Base-by-base conservation (phyloP, 2,329 filamentous ascomycete genomes). In the Scedosporium aurantiacum region DNA sequence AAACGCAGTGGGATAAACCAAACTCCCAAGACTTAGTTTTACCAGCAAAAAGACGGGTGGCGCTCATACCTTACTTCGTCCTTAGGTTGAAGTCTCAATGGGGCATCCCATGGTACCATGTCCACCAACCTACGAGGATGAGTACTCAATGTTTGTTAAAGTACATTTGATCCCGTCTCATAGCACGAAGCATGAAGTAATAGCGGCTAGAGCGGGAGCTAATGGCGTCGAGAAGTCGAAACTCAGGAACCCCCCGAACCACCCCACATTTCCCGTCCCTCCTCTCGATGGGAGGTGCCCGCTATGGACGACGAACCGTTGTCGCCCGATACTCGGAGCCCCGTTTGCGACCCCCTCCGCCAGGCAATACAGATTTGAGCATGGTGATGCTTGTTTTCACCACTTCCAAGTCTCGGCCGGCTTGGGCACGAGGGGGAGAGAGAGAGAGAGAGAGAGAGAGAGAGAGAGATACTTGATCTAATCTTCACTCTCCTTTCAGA, bases 121-220 rank as follows among this genome's bases (percentile, higher is more conserved):
- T 37, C 32, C 6, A 37, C 32, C 10, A 12, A 37, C 32, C 32
- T 37, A 37, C 32, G 32, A 12, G 32, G 2, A 37, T 37, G 32
- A 37, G 32, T 37, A 37, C 32, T 37, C 32, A 3, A 12, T 37
- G 32, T 37, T 37, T 37, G 32, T 37, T 37, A 37, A 3, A 37
- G 32, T 8, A 37, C 32, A 37, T 10, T n/a, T n/a, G n/a, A 37
- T 37, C 10, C 32, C 32, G 32, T 37, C 32, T 37, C 32, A 37
- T 12, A 12, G 32, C 32, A 37, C 32, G 2, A 37, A 37, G 32
- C 14, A 37, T 6, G 32, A 37, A 37, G 32, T 37, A 37, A 37
- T 14, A 54, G 50, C 50, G 50, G 50, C 50, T 54, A 54, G 21
- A 54, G 50, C 50, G 50, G 50, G 50, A 54, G 50, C 50, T 54